These are phyloP conservation scores for Flaveria sonorensis DNA, from an alignment of 129 eudicot species.

Conservation along the genomic window DNA sequence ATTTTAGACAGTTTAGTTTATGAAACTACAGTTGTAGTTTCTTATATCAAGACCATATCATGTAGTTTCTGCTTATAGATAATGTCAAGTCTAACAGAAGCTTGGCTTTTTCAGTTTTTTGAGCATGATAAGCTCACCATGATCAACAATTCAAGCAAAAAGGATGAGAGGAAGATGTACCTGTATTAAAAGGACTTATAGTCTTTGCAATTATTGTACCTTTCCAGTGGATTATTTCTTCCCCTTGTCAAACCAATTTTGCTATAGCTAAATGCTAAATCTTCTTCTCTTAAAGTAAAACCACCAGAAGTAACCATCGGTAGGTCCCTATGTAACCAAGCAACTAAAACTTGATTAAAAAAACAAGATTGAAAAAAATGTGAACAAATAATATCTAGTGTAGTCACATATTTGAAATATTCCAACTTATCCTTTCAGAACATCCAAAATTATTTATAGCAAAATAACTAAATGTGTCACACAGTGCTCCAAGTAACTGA, in stretches of 20 bases:
- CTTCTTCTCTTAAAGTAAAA: slow-evolving; percentile 57
- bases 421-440: slow-evolving; percentile 73
- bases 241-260: slow-evolving; percentile 35
- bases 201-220: slow-evolving; percentile 36
- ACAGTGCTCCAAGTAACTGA: too few species aligned
- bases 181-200: background rate
- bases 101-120: too few species aligned
- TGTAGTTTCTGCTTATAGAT: too few species aligned
- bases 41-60: too few species aligned
- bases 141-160: too few species aligned
- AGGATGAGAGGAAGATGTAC: too few species aligned
- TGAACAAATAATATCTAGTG: slow-evolving; percentile 69
- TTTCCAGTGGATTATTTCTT: slow-evolving; percentile 60
- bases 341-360: background rate
- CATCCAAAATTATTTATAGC: slow-evolving; percentile 33
- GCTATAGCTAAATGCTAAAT: slow-evolving; percentile 67
- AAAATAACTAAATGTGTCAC: too few species aligned
- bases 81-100: too few species aligned
- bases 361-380: slow-evolving; percentile 47
- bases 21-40: too few species aligned
- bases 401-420: slow-evolving; percentile 52
- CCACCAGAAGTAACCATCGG: slow-evolving; percentile 28
- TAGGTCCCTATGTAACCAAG: background rate
- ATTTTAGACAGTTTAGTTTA: too few species aligned
- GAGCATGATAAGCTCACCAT: too few species aligned